phyloP scores from a whole-genome alignment of 1,139 yeast genomes.

The Blastobotrys ciferrii region DNA sequence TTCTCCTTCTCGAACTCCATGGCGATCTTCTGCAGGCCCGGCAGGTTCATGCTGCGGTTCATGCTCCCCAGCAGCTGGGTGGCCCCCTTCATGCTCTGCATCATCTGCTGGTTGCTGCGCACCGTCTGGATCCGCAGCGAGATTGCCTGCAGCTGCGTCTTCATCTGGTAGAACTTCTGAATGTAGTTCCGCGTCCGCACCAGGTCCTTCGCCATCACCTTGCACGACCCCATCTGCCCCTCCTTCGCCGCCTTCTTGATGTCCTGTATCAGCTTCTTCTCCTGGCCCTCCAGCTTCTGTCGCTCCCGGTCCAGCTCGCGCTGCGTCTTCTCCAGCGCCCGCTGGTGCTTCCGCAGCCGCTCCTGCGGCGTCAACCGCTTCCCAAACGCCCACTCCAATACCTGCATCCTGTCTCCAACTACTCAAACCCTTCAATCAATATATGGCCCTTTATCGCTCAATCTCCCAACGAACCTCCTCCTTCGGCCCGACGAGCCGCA shows the following conservation, averaged over 20 bases:
- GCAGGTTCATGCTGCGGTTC: constrained; percentile 88
- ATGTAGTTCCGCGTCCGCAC: constrained; percentile 79
- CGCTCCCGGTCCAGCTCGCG: constrained; percentile 89
- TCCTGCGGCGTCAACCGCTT: constrained; percentile 93
- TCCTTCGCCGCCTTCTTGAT: constrained; percentile 88
- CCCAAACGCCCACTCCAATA: constrained; percentile 95
- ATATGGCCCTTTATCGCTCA: too few species aligned
- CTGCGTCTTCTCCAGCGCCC: constrained; percentile 91
- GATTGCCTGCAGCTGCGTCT: constrained; percentile 92
- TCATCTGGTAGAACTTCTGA: constrained; percentile 89
- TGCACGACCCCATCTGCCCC: constrained; percentile 86
- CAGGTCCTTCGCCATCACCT: constrained; percentile 92
- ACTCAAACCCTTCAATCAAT: too few species aligned
- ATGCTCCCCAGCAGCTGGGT: constrained; percentile 76
- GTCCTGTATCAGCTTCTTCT: constrained; percentile 78
- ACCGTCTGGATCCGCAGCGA: constrained; percentile 88
- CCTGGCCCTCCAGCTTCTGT: constrained; percentile 81
- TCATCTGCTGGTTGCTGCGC: constrained; percentile 93
- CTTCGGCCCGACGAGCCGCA: too few species aligned
- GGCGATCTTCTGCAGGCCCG: constrained; percentile 83
- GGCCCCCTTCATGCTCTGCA: constrained; percentile 94
- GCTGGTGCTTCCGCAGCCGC: constrained; percentile 87
- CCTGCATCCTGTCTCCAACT: constrained; percentile 51
- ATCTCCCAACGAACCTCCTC: too few species aligned
- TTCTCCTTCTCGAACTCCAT: constrained; percentile 94